Percentiles rank a stretch among this genome's conserved stretches.
Evolutionary conservation across 805 yeast species (phyloP).

Genomic region (Saturnispora sekii): DNA sequence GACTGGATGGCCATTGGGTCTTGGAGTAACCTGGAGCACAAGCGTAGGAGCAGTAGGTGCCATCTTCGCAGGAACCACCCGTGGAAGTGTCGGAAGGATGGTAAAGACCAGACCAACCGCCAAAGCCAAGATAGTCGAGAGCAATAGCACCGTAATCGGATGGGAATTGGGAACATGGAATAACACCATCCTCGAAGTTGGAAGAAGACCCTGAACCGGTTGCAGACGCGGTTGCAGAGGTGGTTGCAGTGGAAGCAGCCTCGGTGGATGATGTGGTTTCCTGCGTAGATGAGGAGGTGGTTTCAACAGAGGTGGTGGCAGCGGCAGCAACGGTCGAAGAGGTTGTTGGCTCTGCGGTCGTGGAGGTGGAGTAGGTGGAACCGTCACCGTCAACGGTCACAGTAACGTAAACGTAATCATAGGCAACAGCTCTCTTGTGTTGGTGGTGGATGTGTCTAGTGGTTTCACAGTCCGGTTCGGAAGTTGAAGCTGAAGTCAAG

Average conservation of each 20-base stretch:
- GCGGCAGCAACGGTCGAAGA: slow-evolving; percentile 38
- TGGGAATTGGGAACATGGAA: slow-evolving; percentile 64
- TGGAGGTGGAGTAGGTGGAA: slow-evolving; percentile 29
- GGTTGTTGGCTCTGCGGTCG: slow-evolving; percentile 24
- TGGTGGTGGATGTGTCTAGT: slow-evolving; percentile 50
- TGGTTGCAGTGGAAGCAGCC: slow-evolving; percentile 19
- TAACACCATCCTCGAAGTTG: slow-evolving; percentile 62
- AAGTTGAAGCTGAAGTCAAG: slow-evolving; percentile 26
- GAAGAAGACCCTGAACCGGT: slow-evolving; percentile 46
- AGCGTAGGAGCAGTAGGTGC: slow-evolving; percentile 93
- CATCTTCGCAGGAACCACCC: slow-evolving; percentile 67
- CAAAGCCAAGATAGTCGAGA: slow-evolving; percentile 61
- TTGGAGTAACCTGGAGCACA: slow-evolving; percentile 99
- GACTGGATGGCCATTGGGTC: slow-evolving; percentile 91
- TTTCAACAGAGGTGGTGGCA: slow-evolving; percentile 35
- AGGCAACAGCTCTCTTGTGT: slow-evolving; percentile 49
- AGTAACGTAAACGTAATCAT: slow-evolving; percentile 39
- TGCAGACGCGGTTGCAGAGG: slow-evolving; percentile 29
- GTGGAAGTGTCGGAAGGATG: slow-evolving; percentile 30
- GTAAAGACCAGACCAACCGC: slow-evolving; percentile 59
- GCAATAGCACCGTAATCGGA: slow-evolving; percentile 76
- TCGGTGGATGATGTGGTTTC: slow-evolving; percentile 16
- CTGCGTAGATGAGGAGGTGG: slow-evolving; percentile 26
- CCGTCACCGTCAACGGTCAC: slow-evolving; percentile 44
- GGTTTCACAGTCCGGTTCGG: slow-evolving; percentile 32